Evolutionary conservation across 1,284 basidiomycete species (phyloP), one percentile per base, ranked within the genome.

Genomic region (Cryptococcus depauperatus): DNA sequence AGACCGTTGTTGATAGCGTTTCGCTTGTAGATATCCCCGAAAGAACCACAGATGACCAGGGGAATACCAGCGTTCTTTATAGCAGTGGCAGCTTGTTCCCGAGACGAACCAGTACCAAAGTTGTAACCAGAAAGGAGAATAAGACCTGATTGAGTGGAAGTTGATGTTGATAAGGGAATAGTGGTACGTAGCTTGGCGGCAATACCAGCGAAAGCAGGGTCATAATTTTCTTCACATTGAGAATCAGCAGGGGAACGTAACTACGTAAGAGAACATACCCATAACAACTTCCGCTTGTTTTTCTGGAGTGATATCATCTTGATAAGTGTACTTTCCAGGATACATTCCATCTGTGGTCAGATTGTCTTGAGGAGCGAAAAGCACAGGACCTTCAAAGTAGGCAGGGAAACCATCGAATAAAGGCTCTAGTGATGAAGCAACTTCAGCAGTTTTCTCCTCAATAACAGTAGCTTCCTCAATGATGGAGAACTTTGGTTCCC

Each of bases 1-100:
- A 99, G 77, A 4, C 91, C 93, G 68, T 99, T 98, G 74, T 98
- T 98, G 75, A 98, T 98, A 13, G 90, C 84, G 69, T 99, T 98
- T 27, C 93, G 83, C 75, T 98, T 97, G 78, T 96, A 99, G 58
- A 98, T 97, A 70, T 98, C 95, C 14, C 95, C 93, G 62, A 99
- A 98, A 25, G 88, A 92, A 35, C 92, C 95, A 23, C 90, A 90
- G 49, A 99, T 79, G 44, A 99, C 91, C 41, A 96, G 75, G 1
- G 91, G 90, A 8, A 98, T 76, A 8, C 93, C 92, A 0, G 93
- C 86, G 21, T 92, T 81, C 68, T 93, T 91, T 56, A 99, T 82
- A 1, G 93, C 93, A 0, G 93, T 99, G 13, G 95, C 95, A 1
- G 93, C 93, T 70, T 99, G 93, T 72, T 99, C 93, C 41, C 93